Evolutionary conservation across 164 flowering plant species (phyloP), one percentile per base, ranked within the genome.

Genomic region (Malania oleifera): DNA sequence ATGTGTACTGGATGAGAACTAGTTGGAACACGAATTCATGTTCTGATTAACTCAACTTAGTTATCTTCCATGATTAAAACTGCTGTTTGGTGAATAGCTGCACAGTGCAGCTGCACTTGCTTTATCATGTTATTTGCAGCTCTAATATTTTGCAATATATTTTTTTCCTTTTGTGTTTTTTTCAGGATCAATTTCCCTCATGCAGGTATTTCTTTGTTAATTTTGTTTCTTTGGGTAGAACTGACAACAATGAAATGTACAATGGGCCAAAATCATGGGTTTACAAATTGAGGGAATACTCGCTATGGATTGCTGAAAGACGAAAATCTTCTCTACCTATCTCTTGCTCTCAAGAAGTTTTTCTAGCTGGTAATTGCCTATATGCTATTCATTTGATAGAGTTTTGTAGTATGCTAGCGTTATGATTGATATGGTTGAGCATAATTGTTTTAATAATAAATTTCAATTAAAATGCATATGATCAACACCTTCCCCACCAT

Each of bases 121-220:
- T 1, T 40, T 40, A 11, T 40, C 44, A 40, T 15, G 44, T 40
- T 40, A 11, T 11, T 8, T 46, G 5, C 50, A 1, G 26, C 5
- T 26, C 43, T 7, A 44, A 23, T 29, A 24, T 54, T 18, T n/a
- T n/a, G n/a, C n/a, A n/a, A 0, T 25, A 25, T 40, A 31, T 31
- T 39, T 23, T 18, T 53, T 49, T 25, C 22, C 2, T 43, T 48
- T 20, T 66, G 2, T 62, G 6, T 52, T 20, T 60, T 52, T 80
- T 67, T 46, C 87, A 89, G 96, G 95, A 76, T 51, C 74, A 62
- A 39, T 38, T 57, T 63, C 64, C 80, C 41, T 39, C 34, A 12
- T 70, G 70, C 34, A 49, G 62, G 59, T 68, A 64, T 41, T 83
- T 64, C 60, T 76, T 78, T 67, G 34, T 81, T 23, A 66, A 61